A percentile compares a stretch with the other conserved stretches of the same genome.
phyloP scores from a whole-genome alignment of 305 asterid species.

The Stenogyne calaminthoides region DNA sequence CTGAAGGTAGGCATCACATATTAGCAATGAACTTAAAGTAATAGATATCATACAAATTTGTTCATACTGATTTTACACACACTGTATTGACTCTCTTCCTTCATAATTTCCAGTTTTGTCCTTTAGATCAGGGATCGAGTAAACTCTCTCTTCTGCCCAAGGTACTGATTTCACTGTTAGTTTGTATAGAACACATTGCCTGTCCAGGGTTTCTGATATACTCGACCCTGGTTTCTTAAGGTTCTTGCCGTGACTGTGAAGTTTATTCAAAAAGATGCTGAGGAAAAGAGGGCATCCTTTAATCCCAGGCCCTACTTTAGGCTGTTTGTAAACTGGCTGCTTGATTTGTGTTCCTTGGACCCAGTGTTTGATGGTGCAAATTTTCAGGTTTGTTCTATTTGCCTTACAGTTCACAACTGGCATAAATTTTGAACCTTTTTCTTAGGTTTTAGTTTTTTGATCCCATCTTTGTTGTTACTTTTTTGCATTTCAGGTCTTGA shows the following conservation, averaged over 20 bases:
- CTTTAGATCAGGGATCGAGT: conserved; percentile 74
- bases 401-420: background rate
- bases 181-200: conserved; percentile 5
- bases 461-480: conserved; percentile 25
- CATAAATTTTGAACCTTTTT: background rate
- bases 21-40: conserved; percentile 10
- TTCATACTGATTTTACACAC: conserved; percentile 4
- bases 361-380: conserved; percentile 94
- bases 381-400: conserved; percentile 64
- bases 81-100: conserved; percentile 32
- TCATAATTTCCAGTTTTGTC: conserved; percentile 62
- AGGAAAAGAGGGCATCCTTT: conserved; percentile 70
- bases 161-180: conserved; percentile 43
- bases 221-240: conserved; percentile 40
- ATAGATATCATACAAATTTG: conserved; percentile 8
- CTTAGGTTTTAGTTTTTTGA: conserved; percentile 23
- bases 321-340: conserved; percentile 84
- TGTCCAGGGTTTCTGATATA: conserved; percentile 26
- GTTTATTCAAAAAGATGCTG: conserved; percentile 79
- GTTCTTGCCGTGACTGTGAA: conserved; percentile 87
- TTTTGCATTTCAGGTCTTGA: conserved; percentile 69
- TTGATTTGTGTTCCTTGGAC: conserved; percentile 87
- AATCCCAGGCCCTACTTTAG: conserved; percentile 96
- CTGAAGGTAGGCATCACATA: conserved; percentile 65
- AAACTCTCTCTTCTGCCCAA: conserved; percentile 79